Evolutionary conservation across 441 rosid species (phyloP).

Genomic region (Kokia cookei): DNA sequence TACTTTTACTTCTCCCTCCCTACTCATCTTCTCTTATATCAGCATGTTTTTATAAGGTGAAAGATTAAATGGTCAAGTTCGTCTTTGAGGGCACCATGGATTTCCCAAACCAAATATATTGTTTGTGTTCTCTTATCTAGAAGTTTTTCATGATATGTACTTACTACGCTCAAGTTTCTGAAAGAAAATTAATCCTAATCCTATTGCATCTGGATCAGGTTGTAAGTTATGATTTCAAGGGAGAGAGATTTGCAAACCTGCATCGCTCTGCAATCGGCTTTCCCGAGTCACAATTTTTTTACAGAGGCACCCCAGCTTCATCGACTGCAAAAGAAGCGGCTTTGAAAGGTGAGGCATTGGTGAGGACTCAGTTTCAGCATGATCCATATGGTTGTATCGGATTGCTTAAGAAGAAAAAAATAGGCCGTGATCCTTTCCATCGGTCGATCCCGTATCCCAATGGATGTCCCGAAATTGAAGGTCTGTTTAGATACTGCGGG

Average conservation of each 20-base stretch:
- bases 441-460: conserved; percentile 81
- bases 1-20: background rate
- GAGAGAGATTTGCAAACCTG: conserved; percentile 69
- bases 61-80: background rate
- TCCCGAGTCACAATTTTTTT: conserved; percentile 73
- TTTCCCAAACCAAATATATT: background rate
- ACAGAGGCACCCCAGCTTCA: conserved; percentile 66
- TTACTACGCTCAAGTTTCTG: background rate
- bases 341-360: conserved; percentile 74
- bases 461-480: conserved; percentile 82
- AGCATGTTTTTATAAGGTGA: background rate
- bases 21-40: background rate
- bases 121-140: background rate
- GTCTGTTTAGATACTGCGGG: conserved; percentile 78
- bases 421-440: conserved; percentile 88
- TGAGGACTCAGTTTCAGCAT: conserved; percentile 66
- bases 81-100: background rate
- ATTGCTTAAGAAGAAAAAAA: conserved; percentile 68
- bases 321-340: conserved; percentile 61
- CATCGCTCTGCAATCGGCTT: conserved; percentile 83
- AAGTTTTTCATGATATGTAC: background rate
- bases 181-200: background rate
- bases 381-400: conserved; percentile 86
- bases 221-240: conserved; percentile 88
- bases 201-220: conserved; percentile 39